Base-by-base conservation (phyloP, 441 rosid genomes). In the Brassica balearica region DNA sequence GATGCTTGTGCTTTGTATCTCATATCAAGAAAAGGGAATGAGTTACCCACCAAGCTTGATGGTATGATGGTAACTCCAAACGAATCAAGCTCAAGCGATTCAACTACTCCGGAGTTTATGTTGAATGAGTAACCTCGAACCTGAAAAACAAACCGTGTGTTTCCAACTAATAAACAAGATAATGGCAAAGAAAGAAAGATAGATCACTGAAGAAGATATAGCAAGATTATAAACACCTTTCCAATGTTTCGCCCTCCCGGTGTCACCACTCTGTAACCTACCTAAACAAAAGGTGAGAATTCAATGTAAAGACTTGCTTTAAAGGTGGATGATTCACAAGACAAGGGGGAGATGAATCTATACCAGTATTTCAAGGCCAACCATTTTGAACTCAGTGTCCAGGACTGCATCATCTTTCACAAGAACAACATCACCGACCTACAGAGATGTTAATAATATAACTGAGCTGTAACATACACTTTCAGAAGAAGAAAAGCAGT, bases 371-470 rank as follows among this genome's bases (percentile, higher is more conserved):
- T 93, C 97, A 77, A 93, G 96, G 80, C 93, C 86, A 79, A 83
- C 72, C 94, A 88, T 92, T 73, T 82, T 90, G 71, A 88, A 76
- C 25, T 87, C 91, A 81, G 68, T 85, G 53, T 88, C 95, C 81
- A 85, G 58, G 15, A 87, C 92, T 67, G 65, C 79, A 71, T 90
- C 98, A 76, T 89, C 84, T 83, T 87, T 77, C 25, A 95, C 92
- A 68, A 95, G 97, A 69, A 93, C 86, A 32, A 95, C 96, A 84
- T 91, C 98, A 80, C 96, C 99, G 32, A 95, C 92, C 98, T 93
- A 84, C 71, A 20, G 55, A 69, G 60, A 60, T 11, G 10, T 20
- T 41, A 12, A 66, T 48, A 41, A 9, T 11, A 58, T 67, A 60
- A 66, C 68, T 41, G 59, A 46, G 32, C 20, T 62, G 46, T 43